Evolutionary conservation across 805 yeast species (phyloP).

Genomic region (Candida stauntonica): DNA sequence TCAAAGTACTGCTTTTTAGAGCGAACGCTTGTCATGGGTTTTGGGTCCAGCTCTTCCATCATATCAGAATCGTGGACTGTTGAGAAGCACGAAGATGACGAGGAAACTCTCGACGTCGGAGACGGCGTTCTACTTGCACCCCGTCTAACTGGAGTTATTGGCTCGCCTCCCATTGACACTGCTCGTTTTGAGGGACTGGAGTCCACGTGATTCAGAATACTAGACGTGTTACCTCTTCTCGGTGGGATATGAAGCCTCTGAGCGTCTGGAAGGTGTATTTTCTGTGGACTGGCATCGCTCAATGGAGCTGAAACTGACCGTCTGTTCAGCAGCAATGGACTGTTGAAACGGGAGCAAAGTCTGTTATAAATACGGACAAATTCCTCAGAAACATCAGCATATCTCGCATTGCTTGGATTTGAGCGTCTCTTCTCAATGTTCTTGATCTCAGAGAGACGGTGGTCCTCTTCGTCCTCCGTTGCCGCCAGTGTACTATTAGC

Average conservation of each 20-base stretch:
- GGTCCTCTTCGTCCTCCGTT: too few species aligned
- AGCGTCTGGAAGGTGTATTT: too few species aligned
- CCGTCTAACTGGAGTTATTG: not conserved
- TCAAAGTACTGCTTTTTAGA: conserved; percentile 21
- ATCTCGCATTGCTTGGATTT: too few species aligned
- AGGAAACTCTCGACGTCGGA: not conserved
- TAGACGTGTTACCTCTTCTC: not conserved
- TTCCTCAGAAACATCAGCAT: conserved; percentile 11
- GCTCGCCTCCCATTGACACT: not conserved
- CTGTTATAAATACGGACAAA: conserved; percentile 8
- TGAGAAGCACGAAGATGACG: conserved; percentile 7
- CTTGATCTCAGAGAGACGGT: too few species aligned
- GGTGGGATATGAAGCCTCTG: too few species aligned
- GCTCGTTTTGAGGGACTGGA: not conserved
- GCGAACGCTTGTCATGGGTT: conserved; percentile 11
- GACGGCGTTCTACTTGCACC: not conserved
- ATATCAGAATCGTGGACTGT: not conserved
- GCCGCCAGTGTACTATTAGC: too few species aligned
- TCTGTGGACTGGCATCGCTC: not conserved
- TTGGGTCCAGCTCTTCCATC: too few species aligned
- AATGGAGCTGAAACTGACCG: not conserved
- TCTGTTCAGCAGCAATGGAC: not conserved
- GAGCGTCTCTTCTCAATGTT: too few species aligned
- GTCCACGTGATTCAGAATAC: not conserved
- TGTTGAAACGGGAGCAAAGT: conserved; percentile 4